Conservation (phyloP, 169 alveolate genomes). For the Plasmodium inui region DNA sequence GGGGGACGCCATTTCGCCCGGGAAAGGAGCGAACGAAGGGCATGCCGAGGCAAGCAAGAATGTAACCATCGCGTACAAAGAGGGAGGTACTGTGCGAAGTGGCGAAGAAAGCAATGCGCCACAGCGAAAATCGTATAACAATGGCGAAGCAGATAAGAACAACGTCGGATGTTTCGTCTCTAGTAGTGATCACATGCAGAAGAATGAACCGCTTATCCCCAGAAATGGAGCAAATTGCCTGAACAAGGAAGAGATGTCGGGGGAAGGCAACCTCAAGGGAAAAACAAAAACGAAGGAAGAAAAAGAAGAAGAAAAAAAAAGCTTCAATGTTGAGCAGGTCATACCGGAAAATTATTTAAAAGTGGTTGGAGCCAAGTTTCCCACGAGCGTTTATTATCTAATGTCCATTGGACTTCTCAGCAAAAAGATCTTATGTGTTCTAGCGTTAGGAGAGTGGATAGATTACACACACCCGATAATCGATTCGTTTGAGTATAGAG, state of each 20-base stretch:
- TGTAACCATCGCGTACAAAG: background rate
- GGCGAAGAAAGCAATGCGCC: background rate
- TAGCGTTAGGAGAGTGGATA: constrained; percentile 86
- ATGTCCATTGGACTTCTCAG: constrained; percentile 80
- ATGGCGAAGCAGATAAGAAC: background rate
- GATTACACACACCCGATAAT: constrained; percentile 79
- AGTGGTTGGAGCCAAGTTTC: constrained; percentile 82
- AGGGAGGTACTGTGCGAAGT: background rate
- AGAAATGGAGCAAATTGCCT: background rate
- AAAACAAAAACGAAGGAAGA: background rate
- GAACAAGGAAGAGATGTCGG: background rate
- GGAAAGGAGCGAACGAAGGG: background rate
- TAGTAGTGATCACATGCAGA: background rate
- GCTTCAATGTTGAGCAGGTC: background rate
- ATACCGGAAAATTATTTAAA: constrained; percentile 80
- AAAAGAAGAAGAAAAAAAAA: constrained; percentile 3
- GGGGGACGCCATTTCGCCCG: background rate
- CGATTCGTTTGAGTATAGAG: constrained; percentile 83
- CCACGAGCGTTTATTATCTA: constrained; percentile 80
- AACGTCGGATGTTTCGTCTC: background rate
- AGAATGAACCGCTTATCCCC: background rate
- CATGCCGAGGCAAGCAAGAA: too few relatives aligned
- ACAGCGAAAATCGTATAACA: background rate
- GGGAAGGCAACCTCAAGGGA: background rate
- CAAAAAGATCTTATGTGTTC: constrained; percentile 78